Evolutionary conservation across 2,329 filamentous ascomycete genomes (phyloP), one percentile per base, ranked within the genome.

Genomic region (Chrysoporthe cubensis): DNA sequence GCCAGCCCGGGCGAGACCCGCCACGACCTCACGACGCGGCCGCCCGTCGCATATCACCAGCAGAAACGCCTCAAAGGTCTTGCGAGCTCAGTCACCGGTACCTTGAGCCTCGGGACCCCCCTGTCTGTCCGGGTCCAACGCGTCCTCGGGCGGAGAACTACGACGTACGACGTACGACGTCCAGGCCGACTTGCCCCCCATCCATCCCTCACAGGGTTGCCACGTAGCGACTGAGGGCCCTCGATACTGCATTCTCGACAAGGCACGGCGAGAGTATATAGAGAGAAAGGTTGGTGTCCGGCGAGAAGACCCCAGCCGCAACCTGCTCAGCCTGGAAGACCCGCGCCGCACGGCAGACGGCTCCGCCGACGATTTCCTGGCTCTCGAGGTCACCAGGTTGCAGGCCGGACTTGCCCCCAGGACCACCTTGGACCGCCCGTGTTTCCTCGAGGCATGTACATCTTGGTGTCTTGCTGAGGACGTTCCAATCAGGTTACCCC

Each of bases 111-210:
- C 50, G 11, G 32, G 21, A 2, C 21, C 26, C 50, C 50, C 64
- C 66, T 64, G 64, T 69, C 60, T 63, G 34, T 44, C 34, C 56
- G 32, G n/a, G 40, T 65, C 56, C 56, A 64, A 63, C 67, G 67
- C 61, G 54, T 69, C 66, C 44, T 61, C 67, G 64, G 40, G 56
- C 67, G 21, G 56, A 68, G 42, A 54, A n/a, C 58, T 21, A 67
- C 65, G n/a, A 52, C 40, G 40, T 21, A 67, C 65, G n/a, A 52
- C 40, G 40, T 32, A 67, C 65, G n/a, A 52, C 40, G 40, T 32
- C 44, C 16, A 26, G 21, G n/a, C 44, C n/a, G 26, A 50, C 21
- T 16, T 7, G 2, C 26, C 26, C 26, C 26, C 14, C 46, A 16
- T 26, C 37, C 16, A 11, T 11, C 54, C 32, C 40, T 7, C 14